Percentiles rank a stretch among this genome's conserved stretches.
These are phyloP conservation scores for Lachancea sp. DNA, from an alignment of 805 yeast genomes.

Conservation along the genomic window DNA sequence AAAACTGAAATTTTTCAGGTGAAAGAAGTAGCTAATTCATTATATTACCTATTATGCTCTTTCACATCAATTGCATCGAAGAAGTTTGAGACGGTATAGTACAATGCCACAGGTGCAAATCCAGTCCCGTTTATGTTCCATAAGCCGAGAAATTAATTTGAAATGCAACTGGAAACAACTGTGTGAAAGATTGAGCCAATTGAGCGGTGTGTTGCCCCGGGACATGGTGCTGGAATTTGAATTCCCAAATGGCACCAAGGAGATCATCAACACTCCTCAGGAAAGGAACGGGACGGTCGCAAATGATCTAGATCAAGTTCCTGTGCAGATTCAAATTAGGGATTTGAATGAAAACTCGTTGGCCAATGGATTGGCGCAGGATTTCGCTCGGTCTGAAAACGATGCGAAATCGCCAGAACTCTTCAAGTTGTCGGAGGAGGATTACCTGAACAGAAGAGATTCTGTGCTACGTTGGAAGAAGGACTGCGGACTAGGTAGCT, in stretches of 20 bases:
- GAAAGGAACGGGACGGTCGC: not conserved
- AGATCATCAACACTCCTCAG: not conserved
- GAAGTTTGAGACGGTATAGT: not conserved
- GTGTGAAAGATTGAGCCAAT: conserved; percentile 19
- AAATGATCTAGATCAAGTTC: not conserved
- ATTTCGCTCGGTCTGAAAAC: conserved; percentile 3
- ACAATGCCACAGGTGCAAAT: conserved; percentile 10
- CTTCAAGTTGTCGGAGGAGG: conserved; percentile 23
- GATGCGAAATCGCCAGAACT: conserved; percentile 3
- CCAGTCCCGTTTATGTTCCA: conserved; percentile 22
- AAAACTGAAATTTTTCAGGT: not conserved
- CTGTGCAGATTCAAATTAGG: conserved; percentile 39
- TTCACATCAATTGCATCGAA: not conserved
- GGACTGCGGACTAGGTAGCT: conserved; percentile 62
- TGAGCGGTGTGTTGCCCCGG: conserved; percentile 26
- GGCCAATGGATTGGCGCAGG: conserved; percentile 34
- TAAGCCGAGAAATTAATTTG: conserved; percentile 14
- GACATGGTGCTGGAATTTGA: conserved; percentile 24
- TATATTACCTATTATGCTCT: not conserved
- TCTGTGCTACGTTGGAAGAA: conserved; percentile 77
- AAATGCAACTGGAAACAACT: conserved; percentile 16
- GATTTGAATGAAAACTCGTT: conserved; percentile 51
- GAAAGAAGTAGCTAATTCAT: too few species aligned
- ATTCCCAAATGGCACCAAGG: conserved; percentile 5
- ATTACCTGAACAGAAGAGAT: conserved; percentile 48